phyloP scores from a whole-genome alignment of 2,329 filamentous ascomycete species.

The Ophiostoma pallidulum region DNA sequence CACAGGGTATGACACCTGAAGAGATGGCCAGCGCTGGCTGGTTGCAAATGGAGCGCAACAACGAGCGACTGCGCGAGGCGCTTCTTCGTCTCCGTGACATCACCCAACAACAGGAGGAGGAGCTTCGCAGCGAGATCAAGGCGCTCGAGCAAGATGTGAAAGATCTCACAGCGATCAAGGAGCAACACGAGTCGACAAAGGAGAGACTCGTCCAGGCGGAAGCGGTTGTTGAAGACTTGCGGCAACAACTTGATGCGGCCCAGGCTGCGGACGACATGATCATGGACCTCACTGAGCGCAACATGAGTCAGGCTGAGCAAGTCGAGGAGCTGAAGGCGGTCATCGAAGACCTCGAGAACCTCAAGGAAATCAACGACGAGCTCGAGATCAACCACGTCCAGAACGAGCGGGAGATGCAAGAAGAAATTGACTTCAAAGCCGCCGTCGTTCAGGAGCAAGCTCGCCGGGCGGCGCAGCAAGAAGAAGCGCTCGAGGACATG shows the following conservation, averaged over 20 bases:
- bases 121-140: slow-evolving; percentile 66
- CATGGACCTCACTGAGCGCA: slow-evolving; percentile 81
- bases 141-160: slow-evolving; percentile 63
- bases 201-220: slow-evolving; percentile 66
- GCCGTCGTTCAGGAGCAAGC: slow-evolving; percentile 73
- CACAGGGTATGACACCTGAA: slow-evolving; percentile 77
- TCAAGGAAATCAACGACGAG: slow-evolving; percentile 91
- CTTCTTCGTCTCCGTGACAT: slow-evolving; percentile 77
- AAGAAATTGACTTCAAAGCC: slow-evolving; percentile 85
- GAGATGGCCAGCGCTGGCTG: slow-evolving; percentile 80
- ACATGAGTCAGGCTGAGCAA: slow-evolving; percentile 71
- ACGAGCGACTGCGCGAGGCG: slow-evolving; percentile 78
- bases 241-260: slow-evolving; percentile 82
- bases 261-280: slow-evolving; percentile 89
- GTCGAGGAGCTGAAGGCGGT: slow-evolving; percentile 73
- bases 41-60: slow-evolving; percentile 84
- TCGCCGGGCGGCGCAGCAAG: slow-evolving; percentile 63
- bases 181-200: slow-evolving; percentile 59
- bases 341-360: slow-evolving; percentile 77
- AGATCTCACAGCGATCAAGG: slow-evolving; percentile 56
- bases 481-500: slow-evolving; percentile 72
- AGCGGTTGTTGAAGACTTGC: slow-evolving; percentile 70
- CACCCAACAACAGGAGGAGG: slow-evolving; percentile 73
- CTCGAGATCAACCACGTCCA: slow-evolving; percentile 89
- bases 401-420: slow-evolving; percentile 86